phyloP scores from a whole-genome alignment of 148 eudicot species.

The Diospyros kaki region DNA sequence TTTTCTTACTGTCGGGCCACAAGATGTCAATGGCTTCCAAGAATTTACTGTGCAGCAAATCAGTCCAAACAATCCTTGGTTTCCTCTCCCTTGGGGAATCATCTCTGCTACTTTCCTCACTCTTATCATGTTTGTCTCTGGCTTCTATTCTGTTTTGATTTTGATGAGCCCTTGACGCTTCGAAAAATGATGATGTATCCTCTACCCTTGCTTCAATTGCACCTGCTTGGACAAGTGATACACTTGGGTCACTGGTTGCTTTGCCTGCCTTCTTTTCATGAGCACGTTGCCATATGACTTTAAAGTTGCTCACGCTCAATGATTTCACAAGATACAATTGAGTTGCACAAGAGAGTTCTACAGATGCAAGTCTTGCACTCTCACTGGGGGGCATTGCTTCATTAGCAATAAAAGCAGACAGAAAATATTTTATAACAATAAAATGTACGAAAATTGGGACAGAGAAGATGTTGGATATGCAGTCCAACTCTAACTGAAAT shows the following conservation, averaged over 20 bases:
- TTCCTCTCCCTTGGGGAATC: constrained; percentile 17
- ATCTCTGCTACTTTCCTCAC: constrained; percentile 14
- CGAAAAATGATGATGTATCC: too few relatives aligned
- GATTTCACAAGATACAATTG: constrained; percentile 19
- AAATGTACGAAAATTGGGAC: background rate
- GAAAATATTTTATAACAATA: background rate
- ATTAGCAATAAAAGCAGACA: background rate
- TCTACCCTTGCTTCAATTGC: background rate
- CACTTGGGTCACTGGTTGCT: background rate
- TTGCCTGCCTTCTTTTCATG: constrained; percentile 18
- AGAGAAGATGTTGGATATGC: too few relatives aligned
- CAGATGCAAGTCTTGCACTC: background rate
- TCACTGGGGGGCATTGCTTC: constrained; percentile 26
- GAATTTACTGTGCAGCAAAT: constrained; percentile 32
- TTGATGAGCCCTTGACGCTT: background rate
- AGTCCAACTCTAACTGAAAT: too few relatives aligned
- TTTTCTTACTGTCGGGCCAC: constrained; percentile 29
- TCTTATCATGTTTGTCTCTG: constrained; percentile 6
- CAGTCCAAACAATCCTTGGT: constrained; percentile 32
- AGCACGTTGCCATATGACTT: constrained; percentile 18
- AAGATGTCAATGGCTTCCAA: constrained; percentile 25
- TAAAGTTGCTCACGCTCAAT: constrained; percentile 17
- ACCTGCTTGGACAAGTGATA: background rate
- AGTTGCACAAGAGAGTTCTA: constrained; percentile 2
- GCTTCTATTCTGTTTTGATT: background rate